These are phyloP conservation scores for Coemansia sp. DNA, from an alignment of 192 early-diverging fungal species.

Conservation along the genomic window DNA sequence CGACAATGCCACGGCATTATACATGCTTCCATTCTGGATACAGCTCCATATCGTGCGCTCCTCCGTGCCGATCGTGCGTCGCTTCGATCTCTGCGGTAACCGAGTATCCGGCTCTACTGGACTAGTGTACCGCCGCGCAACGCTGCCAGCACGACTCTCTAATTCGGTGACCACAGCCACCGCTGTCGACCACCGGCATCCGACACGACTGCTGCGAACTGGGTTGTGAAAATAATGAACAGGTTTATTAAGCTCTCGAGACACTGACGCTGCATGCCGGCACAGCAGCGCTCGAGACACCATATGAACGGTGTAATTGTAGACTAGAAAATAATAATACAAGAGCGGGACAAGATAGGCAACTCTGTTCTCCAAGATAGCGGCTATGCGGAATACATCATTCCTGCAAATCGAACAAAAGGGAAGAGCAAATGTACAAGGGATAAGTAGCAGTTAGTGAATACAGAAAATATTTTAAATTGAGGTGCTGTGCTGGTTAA, in stretches of 20 bases:
- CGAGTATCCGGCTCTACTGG: not conserved
- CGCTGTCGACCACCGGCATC: slow-evolving; percentile 4
- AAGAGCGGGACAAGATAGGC: not conserved
- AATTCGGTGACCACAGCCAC: not conserved
- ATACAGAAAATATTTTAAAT: slow-evolving; percentile 2
- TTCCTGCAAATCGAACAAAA: not conserved
- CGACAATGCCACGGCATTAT: slow-evolving; percentile 12
- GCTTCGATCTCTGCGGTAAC: not conserved
- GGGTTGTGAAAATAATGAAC: slow-evolving; percentile 4
- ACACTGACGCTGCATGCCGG: slow-evolving; percentile 14
- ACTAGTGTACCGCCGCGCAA: not conserved
- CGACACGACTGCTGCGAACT: not conserved
- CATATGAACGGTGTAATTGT: slow-evolving; percentile 1
- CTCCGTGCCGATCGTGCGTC: not conserved
- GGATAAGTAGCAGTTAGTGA: not conserved
- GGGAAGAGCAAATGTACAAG: not conserved
- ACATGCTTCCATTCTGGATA: slow-evolving; percentile 13
- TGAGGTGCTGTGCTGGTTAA: not conserved
- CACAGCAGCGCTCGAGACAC: slow-evolving; percentile 18
- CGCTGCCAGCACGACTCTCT: not conserved
- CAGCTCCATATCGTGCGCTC: slow-evolving; percentile 10
- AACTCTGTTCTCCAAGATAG: not conserved
- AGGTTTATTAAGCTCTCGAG: not conserved
- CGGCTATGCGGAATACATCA: not conserved
- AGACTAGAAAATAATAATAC: not conserved